Conservation (phyloP, 2,329 filamentous ascomycete species). For the Exophiala lecanii-corni region DNA sequence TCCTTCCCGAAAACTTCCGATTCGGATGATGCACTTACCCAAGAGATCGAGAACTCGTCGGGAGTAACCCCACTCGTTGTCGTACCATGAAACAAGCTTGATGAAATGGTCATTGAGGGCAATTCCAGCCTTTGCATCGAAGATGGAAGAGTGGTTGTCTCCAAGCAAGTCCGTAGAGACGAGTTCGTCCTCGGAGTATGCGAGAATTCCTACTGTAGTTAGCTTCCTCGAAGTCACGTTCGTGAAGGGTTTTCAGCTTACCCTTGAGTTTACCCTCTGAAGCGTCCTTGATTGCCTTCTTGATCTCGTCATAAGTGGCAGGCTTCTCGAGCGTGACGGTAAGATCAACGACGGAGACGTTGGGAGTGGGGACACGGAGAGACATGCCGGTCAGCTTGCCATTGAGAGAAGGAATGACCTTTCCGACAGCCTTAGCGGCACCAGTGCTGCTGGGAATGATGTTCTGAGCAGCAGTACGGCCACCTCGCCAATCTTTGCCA, state of each 20-base stretch:
- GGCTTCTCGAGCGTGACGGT: slow-evolving; percentile 91
- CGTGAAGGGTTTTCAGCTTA: slow-evolving; percentile 39
- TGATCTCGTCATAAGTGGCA: slow-evolving; percentile 75
- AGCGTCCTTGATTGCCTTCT: slow-evolving; percentile 82
- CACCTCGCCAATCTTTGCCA: slow-evolving; percentile 98
- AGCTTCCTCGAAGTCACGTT: slow-evolving; percentile 17
- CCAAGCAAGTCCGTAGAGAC: slow-evolving; percentile 94
- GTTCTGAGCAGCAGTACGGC: slow-evolving; percentile 97
- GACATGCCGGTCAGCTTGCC: slow-evolving; percentile 99
- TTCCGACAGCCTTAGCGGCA: slow-evolving; percentile 99
- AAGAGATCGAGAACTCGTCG: slow-evolving; percentile 83
- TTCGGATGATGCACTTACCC: slow-evolving; percentile 32
- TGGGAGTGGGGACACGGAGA: slow-evolving; percentile 97
- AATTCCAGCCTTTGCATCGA: slow-evolving; percentile 99
- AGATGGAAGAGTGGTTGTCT: slow-evolving; percentile 92
- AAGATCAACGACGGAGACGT: slow-evolving; percentile 98
- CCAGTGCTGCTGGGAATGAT: slow-evolving; percentile 99
- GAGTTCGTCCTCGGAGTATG: slow-evolving; percentile 94
- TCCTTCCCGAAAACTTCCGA: slow-evolving; percentile 11
- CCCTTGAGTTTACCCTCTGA: slow-evolving; percentile 80
- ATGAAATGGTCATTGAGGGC: slow-evolving; percentile 97
- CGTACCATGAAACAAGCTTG: slow-evolving; percentile 98
- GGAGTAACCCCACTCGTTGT: slow-evolving; percentile 99
- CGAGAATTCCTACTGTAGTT: slow-evolving; percentile 66
- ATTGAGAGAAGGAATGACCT: slow-evolving; percentile 96